These are phyloP conservation scores for Chloromonas sp. DNA, from an alignment of 163 green algal species.

Conservation along the genomic window DNA sequence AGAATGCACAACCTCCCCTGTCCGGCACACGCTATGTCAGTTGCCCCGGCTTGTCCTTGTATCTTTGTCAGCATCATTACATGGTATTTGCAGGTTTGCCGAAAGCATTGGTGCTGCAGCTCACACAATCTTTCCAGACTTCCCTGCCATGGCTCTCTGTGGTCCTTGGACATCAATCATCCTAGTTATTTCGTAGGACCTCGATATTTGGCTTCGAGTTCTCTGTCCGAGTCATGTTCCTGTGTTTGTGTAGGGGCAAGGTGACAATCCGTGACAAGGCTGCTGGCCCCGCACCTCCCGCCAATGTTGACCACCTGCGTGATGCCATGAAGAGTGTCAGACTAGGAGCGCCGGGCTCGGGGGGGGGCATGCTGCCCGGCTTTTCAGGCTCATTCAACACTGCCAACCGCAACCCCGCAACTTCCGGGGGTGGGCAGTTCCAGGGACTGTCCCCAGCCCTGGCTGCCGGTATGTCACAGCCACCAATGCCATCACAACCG, in stretches of 20 bases:
- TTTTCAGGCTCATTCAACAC: neutral
- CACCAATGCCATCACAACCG: too few relatives aligned
- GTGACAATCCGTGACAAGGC: neutral
- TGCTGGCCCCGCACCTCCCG: too few relatives aligned
- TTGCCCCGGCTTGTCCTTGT: neutral
- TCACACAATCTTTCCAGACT: too few relatives aligned
- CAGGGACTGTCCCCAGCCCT: neutral
- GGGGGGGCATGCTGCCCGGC: too few relatives aligned
- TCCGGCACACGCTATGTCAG: neutral
- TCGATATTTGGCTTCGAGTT: too few relatives aligned
- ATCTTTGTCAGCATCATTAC: neutral
- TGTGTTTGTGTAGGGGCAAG: neutral
- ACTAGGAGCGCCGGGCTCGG: neutral
- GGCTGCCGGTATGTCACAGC: too few relatives aligned
- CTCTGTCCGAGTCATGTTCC: neutral
- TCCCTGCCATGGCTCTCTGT: too few relatives aligned
- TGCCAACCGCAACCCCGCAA: neutral
- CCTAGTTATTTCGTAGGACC: too few relatives aligned
- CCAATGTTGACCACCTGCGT: neutral
- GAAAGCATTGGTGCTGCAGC: too few relatives aligned
- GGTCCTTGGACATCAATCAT: too few relatives aligned
- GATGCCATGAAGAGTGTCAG: neutral
- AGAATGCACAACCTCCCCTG: too few relatives aligned
- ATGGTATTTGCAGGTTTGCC: neutral
- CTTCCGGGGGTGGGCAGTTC: neutral